Base-by-base conservation (phyloP, 345 rosid genomes). In the Capsella bursapastoris region DNA sequence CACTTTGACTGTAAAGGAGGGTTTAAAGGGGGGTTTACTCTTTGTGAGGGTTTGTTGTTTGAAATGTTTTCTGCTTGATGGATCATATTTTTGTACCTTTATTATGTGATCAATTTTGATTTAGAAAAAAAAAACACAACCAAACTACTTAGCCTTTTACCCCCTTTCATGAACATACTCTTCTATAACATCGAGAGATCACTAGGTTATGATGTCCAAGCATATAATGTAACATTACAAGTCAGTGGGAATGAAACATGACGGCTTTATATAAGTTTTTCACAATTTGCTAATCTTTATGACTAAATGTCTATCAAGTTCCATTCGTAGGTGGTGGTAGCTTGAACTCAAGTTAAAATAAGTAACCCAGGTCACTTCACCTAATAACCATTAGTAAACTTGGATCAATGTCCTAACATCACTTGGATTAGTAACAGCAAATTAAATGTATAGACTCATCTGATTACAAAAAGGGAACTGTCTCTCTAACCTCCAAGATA, bases 61-160 rank as follows among this genome's bases (percentile, higher is more conserved):
- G 72, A 78, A 78, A 71, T 71, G 63, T 66, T 68, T 78, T 71
- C 43, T 71, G 77, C 77, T 58, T 78, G 81, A 58, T 78, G 81
- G 73, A 71, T 77, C 73, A 65, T 66, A 65, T 71, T 71, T 71
- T 77, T 76, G 80, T 76, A 76, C 70, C 70, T 76, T 69, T 76
- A 44, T 69, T 45, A 44, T 70, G 65, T 70, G 60, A 76, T 76
- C 75, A 76, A 28, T 76, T 76, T 76, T 76, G 75, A 63, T 76
- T 76, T 76, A 56, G 75, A 48, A 76, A 76, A 73, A 57, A 51
- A 38, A 8, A 35, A 7, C 10, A 10, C 37, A 38, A 31, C 50
- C 50, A 61, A 76, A 63, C 51, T 38, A 38, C 3, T 38, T 4
- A 9, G 37, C 37, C 43, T 8, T 9, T 38, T 38, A 38, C 41